Percentiles rank a stretch among this genome's conserved stretches.
phyloP scores from a whole-genome alignment of 495 filamentous ascomycete genomes.

The Penicillium turbatum region DNA sequence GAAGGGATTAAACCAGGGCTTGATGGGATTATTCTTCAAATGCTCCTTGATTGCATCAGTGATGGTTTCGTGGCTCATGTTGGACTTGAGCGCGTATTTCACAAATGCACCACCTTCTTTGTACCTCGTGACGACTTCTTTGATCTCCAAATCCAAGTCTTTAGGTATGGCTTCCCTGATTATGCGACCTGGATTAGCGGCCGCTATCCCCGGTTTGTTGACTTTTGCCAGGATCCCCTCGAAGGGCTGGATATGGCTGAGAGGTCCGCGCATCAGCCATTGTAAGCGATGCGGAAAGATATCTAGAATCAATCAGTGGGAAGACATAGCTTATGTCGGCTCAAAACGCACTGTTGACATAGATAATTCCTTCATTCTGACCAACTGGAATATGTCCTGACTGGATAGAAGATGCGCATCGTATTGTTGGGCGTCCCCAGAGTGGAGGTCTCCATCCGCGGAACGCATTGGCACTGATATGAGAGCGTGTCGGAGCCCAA shows the following conservation, averaged over 20 bases:
- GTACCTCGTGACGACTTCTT: conserved; percentile 72
- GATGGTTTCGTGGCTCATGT: conserved; percentile 52
- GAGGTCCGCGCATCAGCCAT: conserved; percentile 57
- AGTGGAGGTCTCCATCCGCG: conserved; percentile 20
- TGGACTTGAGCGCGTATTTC: conserved; percentile 66
- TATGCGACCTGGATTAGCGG: conserved; percentile 60
- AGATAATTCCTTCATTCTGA: conserved; percentile 75
- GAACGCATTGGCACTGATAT: conserved; percentile 3
- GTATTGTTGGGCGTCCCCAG: conserved; percentile 9
- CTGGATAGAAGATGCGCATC: conserved; percentile 25
- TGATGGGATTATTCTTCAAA: conserved; percentile 65
- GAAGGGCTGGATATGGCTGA: conserved; percentile 53
- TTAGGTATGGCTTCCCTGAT: conserved; percentile 59
- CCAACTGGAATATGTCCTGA: conserved; percentile 69
- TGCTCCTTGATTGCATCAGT: conserved; percentile 50
- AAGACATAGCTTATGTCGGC: not conserved
- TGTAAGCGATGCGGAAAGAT: conserved; percentile 77
- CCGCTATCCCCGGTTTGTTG: conserved; percentile 53
- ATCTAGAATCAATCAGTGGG: conserved; percentile 47
- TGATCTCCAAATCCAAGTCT: conserved; percentile 60
- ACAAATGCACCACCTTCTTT: conserved; percentile 94
- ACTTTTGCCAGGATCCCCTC: conserved; percentile 60
- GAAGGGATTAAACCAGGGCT: conserved; percentile 86
- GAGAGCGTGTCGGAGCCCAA: conserved; percentile 2
- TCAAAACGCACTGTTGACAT: conserved; percentile 71